phyloP scores from a whole-genome alignment of 345 rosid species.

The Raphanus sativus region DNA sequence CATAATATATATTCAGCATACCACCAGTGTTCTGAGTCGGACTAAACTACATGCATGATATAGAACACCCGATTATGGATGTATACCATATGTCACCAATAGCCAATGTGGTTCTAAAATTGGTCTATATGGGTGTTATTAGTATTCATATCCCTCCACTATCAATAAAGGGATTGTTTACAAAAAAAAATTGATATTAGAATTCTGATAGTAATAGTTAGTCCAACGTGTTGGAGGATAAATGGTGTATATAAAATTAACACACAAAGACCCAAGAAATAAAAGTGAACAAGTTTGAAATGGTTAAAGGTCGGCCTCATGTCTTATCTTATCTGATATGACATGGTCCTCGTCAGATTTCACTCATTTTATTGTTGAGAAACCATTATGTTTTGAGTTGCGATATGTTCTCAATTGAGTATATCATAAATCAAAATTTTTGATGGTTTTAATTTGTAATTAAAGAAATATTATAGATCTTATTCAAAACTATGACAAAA shows the following conservation, averaged over 20 bases:
- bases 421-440: background rate
- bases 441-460: too few species aligned
- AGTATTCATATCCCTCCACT: background rate
- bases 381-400: background rate
- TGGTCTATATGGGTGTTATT: background rate
- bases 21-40: background rate
- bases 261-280: background rate
- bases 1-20: background rate
- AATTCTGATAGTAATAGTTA: background rate
- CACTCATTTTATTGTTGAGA: conserved; percentile 17
- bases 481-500: background rate
- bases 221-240: background rate
- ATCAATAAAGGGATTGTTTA: background rate
- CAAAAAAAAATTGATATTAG: background rate
- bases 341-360: conserved; percentile 41
- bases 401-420: background rate
- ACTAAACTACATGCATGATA: background rate
- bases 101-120: background rate
- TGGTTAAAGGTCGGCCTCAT: conserved; percentile 24
- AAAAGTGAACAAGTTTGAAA: background rate
- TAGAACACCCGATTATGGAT: background rate
- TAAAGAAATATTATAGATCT: background rate
- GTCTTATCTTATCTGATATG: conserved; percentile 15
- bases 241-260: conserved; percentile 3
- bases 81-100: background rate